Evolutionary conservation across 108 stramenopile genomes (phyloP), one percentile per base, ranked within the genome.

Genomic region (Cyclotella baltica): DNA sequence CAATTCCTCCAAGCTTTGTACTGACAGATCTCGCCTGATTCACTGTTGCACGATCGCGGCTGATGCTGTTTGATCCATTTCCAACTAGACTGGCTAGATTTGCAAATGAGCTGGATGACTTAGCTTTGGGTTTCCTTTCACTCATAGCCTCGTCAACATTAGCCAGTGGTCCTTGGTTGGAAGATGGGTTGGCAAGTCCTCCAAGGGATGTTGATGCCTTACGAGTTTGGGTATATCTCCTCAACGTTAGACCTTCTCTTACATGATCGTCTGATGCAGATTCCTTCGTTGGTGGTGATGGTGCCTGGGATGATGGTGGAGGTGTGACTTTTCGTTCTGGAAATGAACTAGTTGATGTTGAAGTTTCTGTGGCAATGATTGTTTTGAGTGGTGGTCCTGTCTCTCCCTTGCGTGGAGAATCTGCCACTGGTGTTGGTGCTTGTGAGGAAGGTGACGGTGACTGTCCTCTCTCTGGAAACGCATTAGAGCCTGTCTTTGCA

Each of bases 1-100:
- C 64, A 33, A 63, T 78, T 9, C 10, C 62, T 30, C 70, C 70
- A 4, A 71, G 63, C 51, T 78, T 71, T 16, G 70, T 53, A 34
- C 55, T 62, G 51, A 56, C 20, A 62, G 27, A 40, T 59, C 56
- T 35, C 1, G 27, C 43, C 28, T 46, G 63, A 5, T 65, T 65
- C 2, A 61, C 63, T 0, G 67, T 68, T 30, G 48, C 29, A 19
- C 47, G 28, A 33, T 35, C 31, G 5, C 38, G 67, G 19, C 6
- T 35, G 28, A 51, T 3, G 3, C 2, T 20, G 16, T 25, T 61
- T 29, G 22, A n/a, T 34, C 59, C 51, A 64, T 65, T 50, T 48
- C 40, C 51, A 55, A 65, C 46, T 33, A 35, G 25, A 53, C 29
- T 47, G 3, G 53, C 48, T 28, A 62, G 10, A 23, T 62, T 50